Percentiles rank a stretch among this genome's conserved stretches.
Conservation (phyloP, 108 stramenopile species). For the Skeletonema menzelii region DNA sequence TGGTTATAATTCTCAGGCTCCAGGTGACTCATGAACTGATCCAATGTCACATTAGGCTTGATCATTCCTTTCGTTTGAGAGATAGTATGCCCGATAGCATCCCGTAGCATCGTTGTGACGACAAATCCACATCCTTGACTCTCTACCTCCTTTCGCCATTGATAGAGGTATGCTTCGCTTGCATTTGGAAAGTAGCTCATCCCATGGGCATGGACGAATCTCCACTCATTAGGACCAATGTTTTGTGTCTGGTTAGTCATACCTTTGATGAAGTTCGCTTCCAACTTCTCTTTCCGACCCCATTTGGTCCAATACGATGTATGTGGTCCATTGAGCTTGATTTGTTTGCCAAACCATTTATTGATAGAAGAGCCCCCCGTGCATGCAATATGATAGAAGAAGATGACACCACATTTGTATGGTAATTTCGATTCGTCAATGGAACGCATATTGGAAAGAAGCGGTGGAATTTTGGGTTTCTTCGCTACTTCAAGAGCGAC, state of each 20-base stretch:
- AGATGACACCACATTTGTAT: slow-evolving; percentile 25
- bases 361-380: slow-evolving; percentile 21
- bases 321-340: slow-evolving; percentile 11
- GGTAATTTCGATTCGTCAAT: slow-evolving; percentile 34
- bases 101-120: slow-evolving; percentile 21
- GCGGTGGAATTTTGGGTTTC: slow-evolving; percentile 1
- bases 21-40: slow-evolving; percentile 17
- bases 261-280: slow-evolving; percentile 3
- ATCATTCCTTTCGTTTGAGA: slow-evolving; percentile 29
- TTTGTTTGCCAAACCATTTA: slow-evolving; percentile 24
- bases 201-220: slow-evolving; percentile 49
- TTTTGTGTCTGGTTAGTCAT: slow-evolving; percentile 14
- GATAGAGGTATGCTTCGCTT: slow-evolving; percentile 29
- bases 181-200: slow-evolving; percentile 36
- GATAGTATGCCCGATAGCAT: slow-evolving; percentile 38
- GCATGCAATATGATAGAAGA: slow-evolving; percentile 35
- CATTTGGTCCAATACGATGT: slow-evolving; percentile 40
- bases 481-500: not conserved
- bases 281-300: not conserved
- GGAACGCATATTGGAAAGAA: slow-evolving; percentile 13
- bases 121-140: slow-evolving; percentile 30
- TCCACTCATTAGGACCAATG: slow-evolving; percentile 33
- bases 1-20: slow-evolving; percentile 11
- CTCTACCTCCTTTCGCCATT: slow-evolving; percentile 42
- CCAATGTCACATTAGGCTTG: slow-evolving; percentile 1